A percentile compares a stretch with the other conserved stretches of the same genome.
phyloP scores from a whole-genome alignment of 352 stramenopile species.

The Globisporangium acanthophoron region DNA sequence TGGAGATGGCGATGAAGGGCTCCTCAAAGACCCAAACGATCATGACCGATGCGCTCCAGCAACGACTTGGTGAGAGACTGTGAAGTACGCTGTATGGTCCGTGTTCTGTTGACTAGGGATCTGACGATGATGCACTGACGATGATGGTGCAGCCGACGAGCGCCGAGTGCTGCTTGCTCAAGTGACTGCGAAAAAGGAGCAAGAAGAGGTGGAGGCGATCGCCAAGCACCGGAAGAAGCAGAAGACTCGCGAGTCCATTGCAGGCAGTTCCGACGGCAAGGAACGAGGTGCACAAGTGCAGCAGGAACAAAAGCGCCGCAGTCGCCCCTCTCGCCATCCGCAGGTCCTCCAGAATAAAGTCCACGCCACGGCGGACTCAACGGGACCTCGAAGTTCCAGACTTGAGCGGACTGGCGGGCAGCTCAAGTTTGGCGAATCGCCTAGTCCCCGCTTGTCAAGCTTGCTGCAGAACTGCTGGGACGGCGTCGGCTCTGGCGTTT shows the following conservation, averaged over 20 bases:
- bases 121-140: neutral
- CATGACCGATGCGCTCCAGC: constrained; percentile 36
- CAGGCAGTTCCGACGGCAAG: neutral
- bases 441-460: neutral
- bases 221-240: constrained; percentile 18
- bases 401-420: neutral
- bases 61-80: constrained; percentile 27
- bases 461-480: constrained; percentile 3
- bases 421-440: neutral
- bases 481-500: constrained; percentile 9
- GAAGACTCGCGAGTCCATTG: neutral
- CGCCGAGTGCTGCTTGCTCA: constrained; percentile 23
- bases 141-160: constrained; percentile 25
- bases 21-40: constrained; percentile 27
- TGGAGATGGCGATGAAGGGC: constrained; percentile 32
- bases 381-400: neutral
- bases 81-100: neutral
- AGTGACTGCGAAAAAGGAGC: constrained; percentile 25
- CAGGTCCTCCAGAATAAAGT: neutral
- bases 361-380: neutral
- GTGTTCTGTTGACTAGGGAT: neutral
- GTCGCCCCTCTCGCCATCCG: neutral
- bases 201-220: constrained; percentile 33
- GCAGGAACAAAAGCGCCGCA: neutral
- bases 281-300: neutral